Conservation (phyloP, 345 rosid genomes). For the Lepidium aucheri region DNA sequence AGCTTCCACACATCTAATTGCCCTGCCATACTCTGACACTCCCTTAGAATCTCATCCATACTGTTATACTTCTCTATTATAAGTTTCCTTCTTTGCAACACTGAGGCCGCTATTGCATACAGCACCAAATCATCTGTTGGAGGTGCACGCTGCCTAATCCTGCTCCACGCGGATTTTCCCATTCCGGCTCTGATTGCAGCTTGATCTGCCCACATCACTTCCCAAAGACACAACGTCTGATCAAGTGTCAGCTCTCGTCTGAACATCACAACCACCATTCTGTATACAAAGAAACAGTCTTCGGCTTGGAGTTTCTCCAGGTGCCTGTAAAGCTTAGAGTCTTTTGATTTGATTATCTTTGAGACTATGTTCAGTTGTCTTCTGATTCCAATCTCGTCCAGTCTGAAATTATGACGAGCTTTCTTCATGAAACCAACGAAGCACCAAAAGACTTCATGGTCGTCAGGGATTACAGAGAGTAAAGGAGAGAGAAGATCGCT, state of each 20-base stretch:
- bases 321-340: slow-evolving; percentile 78
- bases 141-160: slow-evolving; percentile 83
- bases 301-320: slow-evolving; percentile 89
- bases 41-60: slow-evolving; percentile 96
- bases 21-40: slow-evolving; percentile 92
- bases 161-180: slow-evolving; percentile 89
- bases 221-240: slow-evolving; percentile 89
- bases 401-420: slow-evolving; percentile 95
- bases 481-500: slow-evolving; percentile 94
- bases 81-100: slow-evolving; percentile 79
- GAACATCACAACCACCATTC: slow-evolving; percentile 96
- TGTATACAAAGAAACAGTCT: slow-evolving; percentile 96
- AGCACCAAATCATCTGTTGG: slow-evolving; percentile 92
- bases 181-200: slow-evolving; percentile 90
- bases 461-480: slow-evolving; percentile 64
- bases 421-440: slow-evolving; percentile 95
- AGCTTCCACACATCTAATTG: slow-evolving; percentile 98
- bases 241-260: slow-evolving; percentile 88
- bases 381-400: slow-evolving; percentile 86
- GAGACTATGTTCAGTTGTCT: slow-evolving; percentile 88
- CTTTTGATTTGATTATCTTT: slow-evolving; percentile 81
- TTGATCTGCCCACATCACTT: slow-evolving; percentile 99
- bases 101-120: slow-evolving; percentile 91
- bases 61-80: slow-evolving; percentile 88
- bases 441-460: slow-evolving; percentile 97